A percentile compares a stretch with the other conserved stretches of the same genome.
phyloP scores from a whole-genome alignment of 1,284 basidiomycete genomes.

The Tilletiaria anomala region DNA sequence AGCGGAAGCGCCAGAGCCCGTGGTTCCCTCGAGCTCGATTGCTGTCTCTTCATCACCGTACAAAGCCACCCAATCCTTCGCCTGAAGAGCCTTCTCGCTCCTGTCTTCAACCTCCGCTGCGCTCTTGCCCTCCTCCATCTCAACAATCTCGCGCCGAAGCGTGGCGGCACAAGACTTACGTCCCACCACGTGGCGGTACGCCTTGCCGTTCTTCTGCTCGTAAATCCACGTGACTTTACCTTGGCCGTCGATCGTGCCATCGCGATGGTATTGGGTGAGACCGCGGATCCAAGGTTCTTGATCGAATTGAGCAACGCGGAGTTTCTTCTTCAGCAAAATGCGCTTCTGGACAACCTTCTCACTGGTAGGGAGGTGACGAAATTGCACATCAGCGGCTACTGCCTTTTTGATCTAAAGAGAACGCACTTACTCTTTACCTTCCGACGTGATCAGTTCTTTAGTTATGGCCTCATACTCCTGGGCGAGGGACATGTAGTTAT shows the following conservation, averaged over 20 bases:
- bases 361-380: background rate
- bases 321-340: conserved; percentile 28
- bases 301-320: conserved; percentile 37
- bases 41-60: conserved; percentile 10
- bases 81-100: conserved; percentile 4
- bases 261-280: conserved; percentile 34
- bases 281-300: conserved; percentile 38
- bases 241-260: conserved; percentile 36
- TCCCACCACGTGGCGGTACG: conserved; percentile 24
- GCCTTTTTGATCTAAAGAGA: too few relatives aligned
- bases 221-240: conserved; percentile 31
- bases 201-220: conserved; percentile 28
- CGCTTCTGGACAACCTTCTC: conserved; percentile 18
- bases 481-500: conserved; percentile 28
- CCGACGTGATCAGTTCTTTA: conserved; percentile 28
- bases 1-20: too few relatives aligned
- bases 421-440: conserved; percentile 11
- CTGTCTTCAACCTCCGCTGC: conserved; percentile 7
- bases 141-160: conserved; percentile 23
- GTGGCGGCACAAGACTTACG: conserved; percentile 14
- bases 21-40: conserved; percentile 6
- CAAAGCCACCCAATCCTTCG: conserved; percentile 8
- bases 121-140: conserved; percentile 15
- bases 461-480: conserved; percentile 35
- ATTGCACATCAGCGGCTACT: too few relatives aligned